Percentiles rank a stretch among this genome's conserved stretches.
These are phyloP conservation scores for Ecytonucleospora hepatopenaei DNA, from an alignment of 371 early-diverging fungal genomes.

Conservation along the genomic window DNA sequence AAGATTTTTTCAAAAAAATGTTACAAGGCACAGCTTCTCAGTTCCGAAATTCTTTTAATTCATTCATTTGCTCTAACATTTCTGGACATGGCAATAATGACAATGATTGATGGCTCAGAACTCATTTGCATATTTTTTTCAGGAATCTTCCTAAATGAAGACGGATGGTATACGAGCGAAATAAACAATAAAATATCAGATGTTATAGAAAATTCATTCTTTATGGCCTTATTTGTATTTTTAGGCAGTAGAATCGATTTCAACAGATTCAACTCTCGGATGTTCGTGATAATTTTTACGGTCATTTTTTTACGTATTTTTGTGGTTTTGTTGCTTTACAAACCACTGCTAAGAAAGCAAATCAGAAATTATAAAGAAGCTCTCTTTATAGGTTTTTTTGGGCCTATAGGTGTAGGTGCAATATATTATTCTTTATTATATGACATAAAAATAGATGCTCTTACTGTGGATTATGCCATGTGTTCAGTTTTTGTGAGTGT, in stretches of 20 bases:
- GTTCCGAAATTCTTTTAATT: constrained; percentile 71
- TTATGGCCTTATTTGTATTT: constrained; percentile 73
- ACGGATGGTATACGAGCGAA: constrained; percentile 71
- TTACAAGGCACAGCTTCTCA: constrained; percentile 65
- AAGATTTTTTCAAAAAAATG: constrained; percentile 64
- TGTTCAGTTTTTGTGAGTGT: constrained; percentile 44
- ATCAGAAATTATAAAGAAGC: constrained; percentile 67
- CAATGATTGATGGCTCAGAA: constrained; percentile 68
- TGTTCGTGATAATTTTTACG: constrained; percentile 62
- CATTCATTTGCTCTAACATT: constrained; percentile 71
- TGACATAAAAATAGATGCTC: constrained; percentile 24
- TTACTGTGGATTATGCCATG: constrained; percentile 31
- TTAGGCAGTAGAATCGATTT: constrained; percentile 70
- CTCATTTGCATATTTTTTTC: constrained; percentile 76
- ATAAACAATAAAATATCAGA: constrained; percentile 73
- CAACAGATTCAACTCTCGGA: constrained; percentile 60
- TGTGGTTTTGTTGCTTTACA: constrained; percentile 61
- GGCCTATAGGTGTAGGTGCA: constrained; percentile 78
- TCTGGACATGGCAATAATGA: constrained; percentile 65
- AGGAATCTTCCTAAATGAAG: constrained; percentile 69
- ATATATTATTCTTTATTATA: constrained; percentile 59
- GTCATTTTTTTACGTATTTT: constrained; percentile 71
- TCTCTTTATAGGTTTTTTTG: constrained; percentile 83
- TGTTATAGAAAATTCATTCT: constrained; percentile 72
- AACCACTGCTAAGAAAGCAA: constrained; percentile 60